phyloP scores from a whole-genome alignment of 2,329 filamentous ascomycete genomes.

The Xylaria multiplex region DNA sequence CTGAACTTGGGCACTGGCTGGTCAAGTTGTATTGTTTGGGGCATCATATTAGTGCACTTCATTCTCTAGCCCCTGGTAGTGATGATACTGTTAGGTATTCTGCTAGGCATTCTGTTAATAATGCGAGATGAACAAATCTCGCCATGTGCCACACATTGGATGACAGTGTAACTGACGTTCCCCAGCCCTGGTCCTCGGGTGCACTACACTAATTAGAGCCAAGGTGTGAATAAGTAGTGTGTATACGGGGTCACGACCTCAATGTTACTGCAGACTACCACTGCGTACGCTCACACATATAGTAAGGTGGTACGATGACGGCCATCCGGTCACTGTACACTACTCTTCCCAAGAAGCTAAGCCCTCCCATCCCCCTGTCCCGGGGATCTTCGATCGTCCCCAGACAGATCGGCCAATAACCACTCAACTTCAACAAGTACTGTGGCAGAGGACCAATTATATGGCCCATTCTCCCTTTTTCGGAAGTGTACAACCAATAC shows the following conservation, averaged over 20 bases:
- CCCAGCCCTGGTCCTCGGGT: constrained; percentile 33
- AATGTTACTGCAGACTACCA: constrained; percentile 26
- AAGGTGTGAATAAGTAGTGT: constrained; percentile 25
- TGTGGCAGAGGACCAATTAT: constrained; percentile 28
- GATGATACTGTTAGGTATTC: constrained; percentile 29
- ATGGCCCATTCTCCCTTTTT: constrained; percentile 28
- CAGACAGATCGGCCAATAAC: constrained; percentile 36
- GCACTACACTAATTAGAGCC: constrained; percentile 20
- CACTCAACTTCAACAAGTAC: background rate
- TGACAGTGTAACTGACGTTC: constrained; percentile 39
- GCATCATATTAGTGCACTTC: constrained; percentile 7
- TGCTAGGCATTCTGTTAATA: constrained; percentile 30
- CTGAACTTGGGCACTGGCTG: constrained; percentile 3
- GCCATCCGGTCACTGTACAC: constrained; percentile 18
- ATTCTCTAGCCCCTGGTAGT: constrained; percentile 5
- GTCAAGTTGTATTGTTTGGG: constrained; percentile 2
- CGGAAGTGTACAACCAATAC: constrained; percentile 30
- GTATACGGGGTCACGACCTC: constrained; percentile 20
- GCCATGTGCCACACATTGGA: constrained; percentile 42
- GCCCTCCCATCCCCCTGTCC: constrained; percentile 22
- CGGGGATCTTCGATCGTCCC: constrained; percentile 32
- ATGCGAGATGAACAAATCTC: constrained; percentile 46
- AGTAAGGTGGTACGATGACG: constrained; percentile 23
- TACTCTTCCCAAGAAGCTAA: constrained; percentile 5
- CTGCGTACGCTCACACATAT: constrained; percentile 16